Evolutionary conservation across 805 yeast species (phyloP), one percentile per base, ranked within the genome.

Genomic region (Candida easanensis): DNA sequence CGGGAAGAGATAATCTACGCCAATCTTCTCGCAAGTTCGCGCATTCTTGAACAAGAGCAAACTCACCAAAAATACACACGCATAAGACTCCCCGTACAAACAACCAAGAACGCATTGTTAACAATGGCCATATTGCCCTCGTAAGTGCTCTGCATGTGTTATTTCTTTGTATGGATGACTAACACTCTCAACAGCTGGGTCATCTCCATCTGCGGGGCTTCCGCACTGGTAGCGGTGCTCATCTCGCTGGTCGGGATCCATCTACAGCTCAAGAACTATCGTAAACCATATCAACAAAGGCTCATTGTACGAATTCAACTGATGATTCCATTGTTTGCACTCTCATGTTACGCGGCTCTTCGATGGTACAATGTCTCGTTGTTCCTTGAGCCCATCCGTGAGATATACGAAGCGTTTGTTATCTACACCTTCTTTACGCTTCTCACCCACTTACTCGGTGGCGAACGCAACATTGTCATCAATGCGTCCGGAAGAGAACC

Each of bases 401-500:
- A 93, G 60, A 78, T 91, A 1, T 93, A 93, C 63, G 99, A 93
- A 63, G 97, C 98, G 0, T 88, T 93, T 65, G 97, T 90, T 26
- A 86, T 93, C 26, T 93, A 93, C 63, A 88, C 97, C 2, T 93
- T 93, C 61, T 91, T 87, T 68, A 76, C 91, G 25, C 70, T 89
- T 22, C 69, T 93, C 42, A 88, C 95, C 0, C 77, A 82, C 49
- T 76, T 88, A 69, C 71, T 93, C 9, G 98, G 97, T 0, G 99
- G 99, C 15, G 99, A 95, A 59, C 72, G 95, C 38, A 79, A 79
- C 45, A 88, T 93, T 20, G 82, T 93, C 25, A 77, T 86, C 38
- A 67, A 72, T 47, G 71, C 86, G 18, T 74, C 84, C 37, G 88
- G 93, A 3, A 70, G 91, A 34, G 72, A 75, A 21, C 95, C 97